A percentile compares a stretch with the other conserved stretches of the same genome.
phyloP scores from a whole-genome alignment of 179 eudicot genomes.

The Amaranthus tricolor region DNA sequence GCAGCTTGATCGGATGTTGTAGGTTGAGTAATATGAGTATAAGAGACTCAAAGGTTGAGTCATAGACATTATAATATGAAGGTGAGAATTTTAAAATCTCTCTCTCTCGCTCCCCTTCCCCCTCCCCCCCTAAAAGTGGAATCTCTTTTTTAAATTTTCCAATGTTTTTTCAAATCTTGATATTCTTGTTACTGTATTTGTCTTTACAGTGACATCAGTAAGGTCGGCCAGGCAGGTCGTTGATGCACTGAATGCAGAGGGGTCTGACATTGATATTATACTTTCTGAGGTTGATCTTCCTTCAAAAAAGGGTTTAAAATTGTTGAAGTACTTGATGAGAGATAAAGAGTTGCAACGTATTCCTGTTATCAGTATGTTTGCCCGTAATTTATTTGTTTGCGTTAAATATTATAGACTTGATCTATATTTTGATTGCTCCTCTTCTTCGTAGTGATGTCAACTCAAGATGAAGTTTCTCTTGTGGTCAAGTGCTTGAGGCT shows the following conservation, averaged over 20 bases:
- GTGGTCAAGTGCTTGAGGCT: constrained; percentile 96
- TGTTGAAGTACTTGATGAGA: constrained; percentile 87
- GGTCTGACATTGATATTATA: constrained; percentile 85
- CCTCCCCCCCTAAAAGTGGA: no score
- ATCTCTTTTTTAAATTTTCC: background rate
- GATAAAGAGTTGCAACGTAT: constrained; percentile 78
- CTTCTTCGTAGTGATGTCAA: constrained; percentile 79
- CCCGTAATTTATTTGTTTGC: constrained; percentile 2
- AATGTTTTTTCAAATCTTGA: background rate
- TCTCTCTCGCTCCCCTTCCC: background rate
- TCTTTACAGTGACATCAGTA: constrained; percentile 72
- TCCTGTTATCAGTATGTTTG: constrained; percentile 83
- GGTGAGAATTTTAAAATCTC: no score
- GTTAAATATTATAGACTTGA: background rate
- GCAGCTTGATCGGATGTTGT: no score
- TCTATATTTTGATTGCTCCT: constrained; percentile 9
- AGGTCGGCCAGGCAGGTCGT: constrained; percentile 94
- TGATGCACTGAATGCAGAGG: constrained; percentile 95
- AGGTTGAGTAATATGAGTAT: no score
- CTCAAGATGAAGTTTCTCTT: constrained; percentile 89
- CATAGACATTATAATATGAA: no score
- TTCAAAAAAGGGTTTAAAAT: constrained; percentile 79
- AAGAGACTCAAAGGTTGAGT: no score
- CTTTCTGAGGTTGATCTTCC: constrained; percentile 97
- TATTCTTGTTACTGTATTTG: constrained; percentile 9